These are phyloP conservation scores for Triangularia verruculosa DNA, from an alignment of 2,329 filamentous ascomycete species.

Conservation along the genomic window DNA sequence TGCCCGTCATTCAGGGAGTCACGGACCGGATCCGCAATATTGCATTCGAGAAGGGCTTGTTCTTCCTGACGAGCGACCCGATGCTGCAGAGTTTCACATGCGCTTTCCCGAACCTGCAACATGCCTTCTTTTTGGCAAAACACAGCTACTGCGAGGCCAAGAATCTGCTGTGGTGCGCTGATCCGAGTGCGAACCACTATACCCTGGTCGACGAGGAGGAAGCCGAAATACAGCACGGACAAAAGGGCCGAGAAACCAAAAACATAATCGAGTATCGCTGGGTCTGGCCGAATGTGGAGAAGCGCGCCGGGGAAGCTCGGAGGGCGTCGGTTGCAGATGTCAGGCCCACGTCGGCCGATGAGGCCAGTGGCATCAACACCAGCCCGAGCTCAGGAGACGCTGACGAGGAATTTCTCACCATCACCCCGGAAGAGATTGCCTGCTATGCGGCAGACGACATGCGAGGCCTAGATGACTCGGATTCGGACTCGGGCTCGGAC, in stretches of 20 bases:
- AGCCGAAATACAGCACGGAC: conserved; percentile 15
- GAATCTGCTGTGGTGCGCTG: conserved; percentile 28
- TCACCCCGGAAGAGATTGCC: neutral
- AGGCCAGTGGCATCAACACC: neutral
- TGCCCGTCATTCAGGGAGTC: conserved; percentile 8
- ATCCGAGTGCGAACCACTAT: conserved; percentile 25
- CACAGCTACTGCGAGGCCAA: neutral
- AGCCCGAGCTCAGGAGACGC: neutral
- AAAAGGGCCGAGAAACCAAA: conserved; percentile 16
- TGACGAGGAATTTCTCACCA: neutral
- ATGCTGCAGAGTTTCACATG: neutral
- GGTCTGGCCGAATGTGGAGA: conserved; percentile 32
- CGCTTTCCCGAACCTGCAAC: conserved; percentile 16
- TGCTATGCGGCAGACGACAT: neutral
- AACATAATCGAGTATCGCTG: conserved; percentile 23
- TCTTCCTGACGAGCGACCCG: conserved; percentile 2
- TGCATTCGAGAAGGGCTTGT: conserved; percentile 17
- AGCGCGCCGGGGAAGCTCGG: neutral
- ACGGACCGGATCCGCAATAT: conserved; percentile 24
- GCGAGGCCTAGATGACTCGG: neutral
- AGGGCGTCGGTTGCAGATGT: conserved; percentile 11
- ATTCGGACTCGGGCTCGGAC: neutral
- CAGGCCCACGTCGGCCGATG: neutral
- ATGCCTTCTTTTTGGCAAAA: conserved; percentile 22
- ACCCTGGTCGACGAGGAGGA: conserved; percentile 23